Evolutionary conservation across 2,329 filamentous ascomycete species (phyloP), one percentile per base, ranked within the genome.

Genomic region (Cercospora berteroae): DNA sequence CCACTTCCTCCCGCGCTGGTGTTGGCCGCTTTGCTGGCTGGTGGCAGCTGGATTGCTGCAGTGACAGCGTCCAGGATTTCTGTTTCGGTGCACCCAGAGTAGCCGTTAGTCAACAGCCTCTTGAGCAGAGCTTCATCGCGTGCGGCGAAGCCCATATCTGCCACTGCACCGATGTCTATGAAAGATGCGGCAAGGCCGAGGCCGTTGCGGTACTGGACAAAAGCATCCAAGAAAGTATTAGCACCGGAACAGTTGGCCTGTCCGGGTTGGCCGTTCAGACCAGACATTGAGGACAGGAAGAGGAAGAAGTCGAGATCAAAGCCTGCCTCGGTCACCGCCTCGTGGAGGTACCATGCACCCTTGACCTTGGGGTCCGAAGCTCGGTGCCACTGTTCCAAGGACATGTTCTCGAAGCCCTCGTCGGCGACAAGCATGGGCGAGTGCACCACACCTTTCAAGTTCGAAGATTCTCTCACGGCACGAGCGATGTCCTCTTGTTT

Each of bases 351-450:
- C 18, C 33, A 42, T 8, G 65, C 56, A 4, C 65, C 62, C 12
- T 65, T n/a, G 10, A 69, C 65, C 48, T 69, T 69, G 23, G 61
- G 62, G 12, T 13, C 13, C 12, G 52, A 20, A 33, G 29, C 29
- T 16, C 36, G 23, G 7, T 52, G 16, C 61, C 62, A 69, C 2
- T 67, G 48, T 7, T 67, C 65, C 13, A 57, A 31, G 13, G 33
- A 65, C 67, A 69, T 69, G 4, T 58, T 39, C 16, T 25, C 13
- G 31, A 67, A 67, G 23, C 18, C 36, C 44, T 36, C 18, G 42
- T 69, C 65, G 9, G 33, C 52, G 8, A 70, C 39, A 12, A 70
- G 61, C 64, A 70, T 65, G 13, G 64, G 33, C 12, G 59, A 29
- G 7, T 67, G 65, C 12, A 68, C 36, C n/a, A 71, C 59, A 13